Percentiles rank a stretch among this genome's conserved stretches.
Evolutionary conservation across 495 filamentous ascomycete genomes (phyloP).

Genomic region (Aspergillus leporis): DNA sequence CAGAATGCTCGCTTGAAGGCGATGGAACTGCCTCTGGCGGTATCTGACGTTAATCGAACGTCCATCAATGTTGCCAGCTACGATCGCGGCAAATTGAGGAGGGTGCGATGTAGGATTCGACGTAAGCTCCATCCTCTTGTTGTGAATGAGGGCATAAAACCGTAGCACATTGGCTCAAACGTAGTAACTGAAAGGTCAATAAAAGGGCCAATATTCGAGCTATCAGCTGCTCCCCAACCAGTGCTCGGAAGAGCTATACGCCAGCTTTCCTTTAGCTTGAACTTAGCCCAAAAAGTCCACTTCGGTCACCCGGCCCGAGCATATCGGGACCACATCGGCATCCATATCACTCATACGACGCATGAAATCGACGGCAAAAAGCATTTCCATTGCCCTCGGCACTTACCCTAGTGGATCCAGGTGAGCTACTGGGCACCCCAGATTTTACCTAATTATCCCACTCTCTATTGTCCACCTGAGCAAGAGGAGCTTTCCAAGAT

Average conservation of each 20-base stretch:
- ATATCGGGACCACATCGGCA: conserved; percentile 1
- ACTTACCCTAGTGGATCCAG: neutral
- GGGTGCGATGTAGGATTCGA: neutral
- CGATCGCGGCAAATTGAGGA: conserved; percentile 34
- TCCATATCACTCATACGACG: neutral
- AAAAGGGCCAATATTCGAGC: no score
- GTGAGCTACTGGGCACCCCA: neutral
- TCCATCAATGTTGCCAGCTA: conserved; percentile 47
- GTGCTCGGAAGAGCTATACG: neutral
- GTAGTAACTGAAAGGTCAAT: no score
- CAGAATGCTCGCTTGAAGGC: conserved; percentile 37
- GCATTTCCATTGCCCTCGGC: neutral
- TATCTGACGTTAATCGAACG: conserved; percentile 47
- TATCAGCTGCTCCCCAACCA: neutral
- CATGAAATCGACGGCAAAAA: neutral
- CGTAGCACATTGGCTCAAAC: no score
- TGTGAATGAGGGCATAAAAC: neutral
- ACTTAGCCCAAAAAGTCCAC: neutral
- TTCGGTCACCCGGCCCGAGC: neutral
- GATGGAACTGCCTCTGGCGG: conserved; percentile 48
- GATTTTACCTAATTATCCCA: no score
- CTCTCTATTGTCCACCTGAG: no score
- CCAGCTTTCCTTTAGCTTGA: neutral
- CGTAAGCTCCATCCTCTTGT: conserved; percentile 22
- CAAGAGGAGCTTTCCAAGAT: neutral